Evolutionary conservation across 2,329 filamentous ascomycete genomes (phyloP), one percentile per base, ranked within the genome.

Genomic region (Didymella sp.): DNA sequence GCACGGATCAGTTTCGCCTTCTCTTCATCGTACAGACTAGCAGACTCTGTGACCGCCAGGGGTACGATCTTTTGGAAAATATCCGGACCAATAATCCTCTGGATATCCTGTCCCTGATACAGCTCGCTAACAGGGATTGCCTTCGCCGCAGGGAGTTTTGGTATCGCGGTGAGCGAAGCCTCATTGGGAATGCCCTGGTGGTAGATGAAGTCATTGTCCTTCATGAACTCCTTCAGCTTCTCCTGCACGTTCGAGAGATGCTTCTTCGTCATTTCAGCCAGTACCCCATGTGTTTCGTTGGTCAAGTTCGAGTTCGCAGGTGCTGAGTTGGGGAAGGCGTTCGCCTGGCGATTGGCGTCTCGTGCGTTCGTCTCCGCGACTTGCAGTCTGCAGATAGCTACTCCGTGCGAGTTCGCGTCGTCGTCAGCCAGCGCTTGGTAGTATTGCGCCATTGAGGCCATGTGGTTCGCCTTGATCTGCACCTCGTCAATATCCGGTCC

Each of bases 191-290:
- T 89, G 1, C 87, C 88, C 67, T 98, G 92, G 73, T 99, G 95
- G 72, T 99, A 99, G 73, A 99, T 96, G 76, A 95, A 98, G 73
- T 99, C 95, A 66, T 99, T 99, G 76, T 99, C 95, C 70, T 96
- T 96, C 65, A 85, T 83, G 46, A 93, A 83, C 59, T 91, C 88
- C 17, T 82, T 81, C 21, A 96, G 80, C 73, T 90, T 93, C 60
- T 94, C 90, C 72, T 96, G 90, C 3, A 96, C 89, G 28, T 87
- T 89, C 0, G 89, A 82, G 25, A 90, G 78, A 68, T 98, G 94
- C 59, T 92, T 86, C 74, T 92, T 96, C 15, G 91, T 88, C 62
- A 96, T 85, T 30, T 96, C 92, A n/a, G 86, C 80, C 31, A 99
- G 78, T 49, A 87, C 82, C 0, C 83, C 70, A 0, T 91, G 90